Conservation (phyloP, 495 filamentous ascomycete species). For the Podospora pseudoanserina region DNA sequence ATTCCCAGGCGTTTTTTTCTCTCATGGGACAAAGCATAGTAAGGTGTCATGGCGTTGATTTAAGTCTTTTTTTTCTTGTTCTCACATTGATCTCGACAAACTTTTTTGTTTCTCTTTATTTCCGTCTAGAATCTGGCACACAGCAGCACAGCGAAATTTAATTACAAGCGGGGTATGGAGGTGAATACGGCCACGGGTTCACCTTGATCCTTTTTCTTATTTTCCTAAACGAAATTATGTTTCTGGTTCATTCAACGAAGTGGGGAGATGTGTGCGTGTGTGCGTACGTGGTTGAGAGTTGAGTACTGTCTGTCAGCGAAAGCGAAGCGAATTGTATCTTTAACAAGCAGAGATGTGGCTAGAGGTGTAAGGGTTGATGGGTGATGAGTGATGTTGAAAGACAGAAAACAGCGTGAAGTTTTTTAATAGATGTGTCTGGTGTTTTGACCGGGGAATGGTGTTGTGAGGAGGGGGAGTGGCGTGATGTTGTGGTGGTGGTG, state of each 20-base stretch:
- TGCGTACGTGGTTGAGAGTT: neutral
- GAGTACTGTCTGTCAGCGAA: neutral
- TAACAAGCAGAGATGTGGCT: neutral
- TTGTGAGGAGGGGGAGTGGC: neutral
- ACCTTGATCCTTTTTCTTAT: conserved; percentile 5
- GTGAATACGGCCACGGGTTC: neutral
- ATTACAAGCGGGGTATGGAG: conserved; percentile 12
- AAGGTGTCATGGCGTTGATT: conserved; percentile 50
- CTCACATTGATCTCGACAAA: conserved; percentile 21
- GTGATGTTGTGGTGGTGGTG: neutral
- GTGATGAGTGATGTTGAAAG: neutral
- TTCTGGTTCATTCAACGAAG: neutral
- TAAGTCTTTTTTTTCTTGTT: conserved; percentile 7
- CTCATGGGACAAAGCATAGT: conserved; percentile 42
- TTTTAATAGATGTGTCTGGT: neutral
- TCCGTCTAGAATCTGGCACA: conserved; percentile 31
- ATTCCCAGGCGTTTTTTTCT: conserved; percentile 30
- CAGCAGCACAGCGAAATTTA: conserved; percentile 25
- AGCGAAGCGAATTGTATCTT: neutral
- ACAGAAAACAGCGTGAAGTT: neutral
- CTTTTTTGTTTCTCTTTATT: conserved; percentile 24
- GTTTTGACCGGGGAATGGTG: neutral
- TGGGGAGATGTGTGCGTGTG: neutral
- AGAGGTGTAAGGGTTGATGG: neutral
- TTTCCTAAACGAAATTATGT: neutral